Base-by-base conservation (phyloP, 208 protist genomes). In the Trypanosoma avium region DNA sequence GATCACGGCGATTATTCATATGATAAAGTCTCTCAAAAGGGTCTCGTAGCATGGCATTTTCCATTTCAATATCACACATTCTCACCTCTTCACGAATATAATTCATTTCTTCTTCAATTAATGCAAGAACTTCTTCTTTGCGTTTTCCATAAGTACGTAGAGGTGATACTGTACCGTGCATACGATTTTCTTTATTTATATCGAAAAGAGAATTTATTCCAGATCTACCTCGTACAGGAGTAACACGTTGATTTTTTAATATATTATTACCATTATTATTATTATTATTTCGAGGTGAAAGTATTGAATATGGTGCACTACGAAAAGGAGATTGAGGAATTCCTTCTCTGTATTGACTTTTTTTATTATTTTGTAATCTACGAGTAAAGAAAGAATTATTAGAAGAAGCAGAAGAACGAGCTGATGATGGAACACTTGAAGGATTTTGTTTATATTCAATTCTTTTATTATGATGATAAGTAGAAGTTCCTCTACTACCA, bases 1-100 rank as follows among this genome's bases (percentile, higher is more conserved):
- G 78, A 47, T 92, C 83, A 5, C 81, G 77, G 27, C 80, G 76
- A 65, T 94, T 94, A 73, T 90, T 94, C 54, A 89, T 76, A 68
- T 90, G 82, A 71, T 94, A 94, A 29, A 94, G 67, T 1, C 88
- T 80, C 65, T 84, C 72, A 57, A 80, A 90, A 0, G 82, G 76
- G 42, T 74, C 80, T 22, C 74, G 47, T 5, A 64, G 43, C 69
- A 69, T 75, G 7, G 15, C 42, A 6, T 55, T 5, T 29, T 73
- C 58, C 58, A 65, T 53, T 43, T n/a, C 50, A 17, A 46, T 17
- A 26, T 73, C 58, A 19, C n/a, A 15, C 21, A 32, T 21, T 22
- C 19, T 26, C 2, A 73, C 36, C 12, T 66, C 50, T 19, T 60
- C 50, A 22, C 67, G 36, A 15, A 66, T 30, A 3, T 13, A 13